Conservation (phyloP, 129 eudicot genomes). For the Chrysanthemum lavandulifolium region DNA sequence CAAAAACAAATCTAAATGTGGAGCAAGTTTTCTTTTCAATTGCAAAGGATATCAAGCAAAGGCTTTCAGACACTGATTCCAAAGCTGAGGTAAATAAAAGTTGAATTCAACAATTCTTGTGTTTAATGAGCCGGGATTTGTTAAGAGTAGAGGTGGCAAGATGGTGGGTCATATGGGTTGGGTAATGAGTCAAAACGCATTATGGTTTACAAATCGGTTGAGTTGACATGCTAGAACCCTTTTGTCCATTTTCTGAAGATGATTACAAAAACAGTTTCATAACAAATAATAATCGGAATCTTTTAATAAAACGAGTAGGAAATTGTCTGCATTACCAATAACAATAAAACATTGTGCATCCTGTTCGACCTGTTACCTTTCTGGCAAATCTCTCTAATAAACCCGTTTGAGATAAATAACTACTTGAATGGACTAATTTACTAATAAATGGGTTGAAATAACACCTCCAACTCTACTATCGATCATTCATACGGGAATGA, state of each 20-base stretch:
- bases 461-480: background rate
- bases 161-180: background rate
- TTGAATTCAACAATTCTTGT: background rate
- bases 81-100: constrained; percentile 44
- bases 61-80: constrained; percentile 65
- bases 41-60: constrained; percentile 56
- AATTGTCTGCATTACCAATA: too few relatives aligned
- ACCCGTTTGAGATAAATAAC: too few relatives aligned
- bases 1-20: constrained; percentile 52
- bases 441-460: background rate
- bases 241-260: too few relatives aligned
- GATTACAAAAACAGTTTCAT: too few relatives aligned
- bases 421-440: too few relatives aligned
- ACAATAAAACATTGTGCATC: too few relatives aligned
- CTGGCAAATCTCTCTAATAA: too few relatives aligned
- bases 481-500: background rate
- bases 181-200: too few relatives aligned
- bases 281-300: too few relatives aligned
- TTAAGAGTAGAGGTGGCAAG: background rate
- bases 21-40: constrained; percentile 55
- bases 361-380: too few relatives aligned
- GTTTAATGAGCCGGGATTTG: background rate
- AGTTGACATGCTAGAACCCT: background rate
- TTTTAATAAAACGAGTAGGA: too few relatives aligned
- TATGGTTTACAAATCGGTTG: background rate